Evolutionary conservation across 2,329 filamentous ascomycete species (phyloP).

Genomic region (Aureobasidium sp.): DNA sequence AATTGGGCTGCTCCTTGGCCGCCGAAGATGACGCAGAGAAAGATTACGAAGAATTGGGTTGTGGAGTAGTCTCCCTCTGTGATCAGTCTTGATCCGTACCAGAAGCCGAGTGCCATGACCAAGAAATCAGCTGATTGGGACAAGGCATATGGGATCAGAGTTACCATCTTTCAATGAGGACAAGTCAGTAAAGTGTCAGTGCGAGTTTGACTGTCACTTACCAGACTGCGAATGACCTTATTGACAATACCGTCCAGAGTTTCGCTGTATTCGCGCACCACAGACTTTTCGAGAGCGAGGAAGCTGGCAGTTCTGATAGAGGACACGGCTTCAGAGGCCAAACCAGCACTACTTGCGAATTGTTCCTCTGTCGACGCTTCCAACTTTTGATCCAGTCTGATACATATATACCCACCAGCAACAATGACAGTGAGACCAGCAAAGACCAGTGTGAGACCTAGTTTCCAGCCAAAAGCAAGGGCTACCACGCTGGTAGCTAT

Average conservation of each 20-base stretch:
- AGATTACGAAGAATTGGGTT: conserved; percentile 50
- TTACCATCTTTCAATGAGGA: background rate
- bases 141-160: conserved; percentile 23
- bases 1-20: conserved; percentile 61
- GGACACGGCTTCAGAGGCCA: conserved; percentile 31
- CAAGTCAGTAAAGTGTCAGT: background rate
- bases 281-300: conserved; percentile 27
- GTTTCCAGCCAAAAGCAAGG: conserved; percentile 32
- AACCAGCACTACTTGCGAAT: conserved; percentile 29
- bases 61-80: conserved; percentile 28
- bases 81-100: conserved; percentile 30
- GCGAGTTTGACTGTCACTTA: background rate
- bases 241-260: conserved; percentile 25
- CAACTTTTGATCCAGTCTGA: conserved; percentile 29
- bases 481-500: conserved; percentile 26
- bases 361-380: conserved; percentile 25
- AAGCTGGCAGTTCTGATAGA: conserved; percentile 31
- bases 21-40: conserved; percentile 61
- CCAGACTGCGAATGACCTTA: conserved; percentile 18
- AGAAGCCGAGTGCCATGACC: conserved; percentile 30
- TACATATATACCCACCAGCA: conserved; percentile 28
- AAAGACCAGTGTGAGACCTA: conserved; percentile 30
- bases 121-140: conserved; percentile 30
- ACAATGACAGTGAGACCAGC: conserved; percentile 30
- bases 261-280: conserved; percentile 26